Conservation (phyloP, 2,329 filamentous ascomycete species). For the Paraphoma chrysanthemicola region DNA sequence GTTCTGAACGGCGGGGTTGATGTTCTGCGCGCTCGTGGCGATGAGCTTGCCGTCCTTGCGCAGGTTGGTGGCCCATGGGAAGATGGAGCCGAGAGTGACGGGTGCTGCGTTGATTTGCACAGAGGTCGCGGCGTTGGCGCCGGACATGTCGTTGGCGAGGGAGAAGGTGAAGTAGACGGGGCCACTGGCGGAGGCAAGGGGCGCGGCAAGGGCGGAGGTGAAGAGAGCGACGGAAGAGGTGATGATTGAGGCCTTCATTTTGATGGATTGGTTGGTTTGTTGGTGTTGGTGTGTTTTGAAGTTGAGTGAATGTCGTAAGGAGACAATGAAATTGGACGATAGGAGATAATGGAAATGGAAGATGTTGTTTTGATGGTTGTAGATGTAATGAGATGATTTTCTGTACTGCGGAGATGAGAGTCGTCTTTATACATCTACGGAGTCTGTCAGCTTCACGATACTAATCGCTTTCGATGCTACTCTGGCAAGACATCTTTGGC, state of each 20-base stretch:
- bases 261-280: constrained; percentile 10
- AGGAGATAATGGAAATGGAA: constrained; percentile 9
- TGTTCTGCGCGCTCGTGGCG: constrained; percentile 21
- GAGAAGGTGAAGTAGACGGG: constrained; percentile 13
- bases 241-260: constrained; percentile 27
- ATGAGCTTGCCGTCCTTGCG: constrained; percentile 14
- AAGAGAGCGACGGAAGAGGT: constrained; percentile 15
- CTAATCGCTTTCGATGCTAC: neutral
- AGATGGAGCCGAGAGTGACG: constrained; percentile 12
- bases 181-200: constrained; percentile 10
- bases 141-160: constrained; percentile 25
- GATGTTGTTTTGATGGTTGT: constrained; percentile 11
- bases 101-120: constrained; percentile 11
- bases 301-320: constrained; percentile 10
- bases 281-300: neutral
- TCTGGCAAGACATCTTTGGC: neutral
- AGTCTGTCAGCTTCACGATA: neutral
- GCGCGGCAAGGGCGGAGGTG: constrained; percentile 20
- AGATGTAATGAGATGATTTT: constrained; percentile 12
- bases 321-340: constrained; percentile 6
- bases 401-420: neutral
- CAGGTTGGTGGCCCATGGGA: constrained; percentile 15
- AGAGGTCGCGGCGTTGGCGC: constrained; percentile 12
- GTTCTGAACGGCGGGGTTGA: constrained; percentile 9
- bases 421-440: constrained; percentile 6